These are phyloP conservation scores for Cladosporium sp. DNA, from an alignment of 2,329 filamentous ascomycete genomes.

Conservation along the genomic window DNA sequence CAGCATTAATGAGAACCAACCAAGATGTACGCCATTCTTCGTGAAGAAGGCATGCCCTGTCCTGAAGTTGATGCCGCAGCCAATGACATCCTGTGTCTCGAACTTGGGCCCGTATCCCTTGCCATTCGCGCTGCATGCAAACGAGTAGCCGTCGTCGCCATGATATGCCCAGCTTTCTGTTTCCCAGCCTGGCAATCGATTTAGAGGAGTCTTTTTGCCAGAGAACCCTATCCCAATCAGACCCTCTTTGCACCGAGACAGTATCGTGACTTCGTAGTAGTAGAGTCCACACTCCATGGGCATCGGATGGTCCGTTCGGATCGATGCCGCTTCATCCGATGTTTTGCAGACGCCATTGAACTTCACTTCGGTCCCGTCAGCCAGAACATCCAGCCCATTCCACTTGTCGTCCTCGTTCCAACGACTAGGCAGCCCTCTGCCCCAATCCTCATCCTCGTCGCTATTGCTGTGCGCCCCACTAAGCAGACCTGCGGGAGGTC, in stretches of 20 bases:
- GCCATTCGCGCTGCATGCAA: conserved; percentile 57
- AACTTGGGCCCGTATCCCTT: conserved; percentile 63
- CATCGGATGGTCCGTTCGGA: conserved; percentile 83
- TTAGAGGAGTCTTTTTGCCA: conserved; percentile 58
- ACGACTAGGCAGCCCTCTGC: conserved; percentile 70
- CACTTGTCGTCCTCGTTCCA: conserved; percentile 83
- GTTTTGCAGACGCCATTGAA: conserved; percentile 59
- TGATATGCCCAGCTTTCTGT: conserved; percentile 66
- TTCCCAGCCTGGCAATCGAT: conserved; percentile 66
- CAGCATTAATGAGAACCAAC: conserved; percentile 40
- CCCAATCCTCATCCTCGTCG: conserved; percentile 27
- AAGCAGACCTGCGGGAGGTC: conserved; percentile 50
- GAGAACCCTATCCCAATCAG: conserved; percentile 62
- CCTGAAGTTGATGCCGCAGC: conserved; percentile 65
- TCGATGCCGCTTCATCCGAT: conserved; percentile 73
- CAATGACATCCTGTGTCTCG: conserved; percentile 59
- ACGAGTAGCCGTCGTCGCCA: conserved; percentile 65
- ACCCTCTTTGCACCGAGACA: conserved; percentile 65
- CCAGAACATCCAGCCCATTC: conserved; percentile 69
- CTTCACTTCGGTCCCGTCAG: conserved; percentile 70
- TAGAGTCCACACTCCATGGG: conserved; percentile 89
- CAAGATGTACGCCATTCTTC: conserved; percentile 61
- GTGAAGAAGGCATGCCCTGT: conserved; percentile 65
- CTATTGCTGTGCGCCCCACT: background rate
- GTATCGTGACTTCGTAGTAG: conserved; percentile 78